phyloP scores from a whole-genome alignment of 2,329 filamentous ascomycete genomes.

The Penicillium sp. region DNA sequence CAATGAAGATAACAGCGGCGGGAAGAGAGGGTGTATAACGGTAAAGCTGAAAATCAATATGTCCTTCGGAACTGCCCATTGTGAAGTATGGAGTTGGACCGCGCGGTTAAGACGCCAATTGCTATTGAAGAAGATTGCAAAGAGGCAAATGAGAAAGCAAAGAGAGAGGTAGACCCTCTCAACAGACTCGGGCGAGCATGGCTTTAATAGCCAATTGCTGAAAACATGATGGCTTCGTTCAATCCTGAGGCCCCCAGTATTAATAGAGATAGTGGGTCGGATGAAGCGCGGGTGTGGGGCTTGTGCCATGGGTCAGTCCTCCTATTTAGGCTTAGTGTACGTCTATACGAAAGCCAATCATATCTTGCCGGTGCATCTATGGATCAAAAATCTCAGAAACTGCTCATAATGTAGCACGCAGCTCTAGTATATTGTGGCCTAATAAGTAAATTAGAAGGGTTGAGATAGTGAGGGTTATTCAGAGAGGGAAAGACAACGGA shows the following conservation, averaged over 20 bases:
- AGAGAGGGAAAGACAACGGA: too few species aligned
- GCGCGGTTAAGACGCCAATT: neutral
- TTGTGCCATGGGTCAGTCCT: neutral
- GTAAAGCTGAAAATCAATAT: conserved; percentile 5
- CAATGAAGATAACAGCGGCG: conserved; percentile 25
- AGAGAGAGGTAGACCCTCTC: neutral
- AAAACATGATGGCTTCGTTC: neutral
- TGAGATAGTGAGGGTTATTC: too few species aligned
- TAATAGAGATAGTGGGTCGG: neutral
- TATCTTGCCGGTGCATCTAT: neutral
- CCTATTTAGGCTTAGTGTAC: neutral
- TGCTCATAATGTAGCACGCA: neutral
- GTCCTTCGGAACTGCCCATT: neutral
- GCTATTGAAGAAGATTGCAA: neutral
- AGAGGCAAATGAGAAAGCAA: neutral
- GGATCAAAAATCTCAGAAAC: neutral
- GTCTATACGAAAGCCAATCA: neutral
- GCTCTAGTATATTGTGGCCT: neutral
- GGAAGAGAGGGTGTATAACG: conserved; percentile 27
- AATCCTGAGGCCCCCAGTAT: neutral
- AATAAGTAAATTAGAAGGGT: too few species aligned
- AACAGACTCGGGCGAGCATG: neutral
- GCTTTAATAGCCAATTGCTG: neutral
- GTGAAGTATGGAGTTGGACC: neutral
- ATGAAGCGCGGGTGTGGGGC: neutral